A percentile compares a stretch with the other conserved stretches of the same genome.
Evolutionary conservation across 345 rosid species (phyloP).

Genomic region (Salix suchowensis): DNA sequence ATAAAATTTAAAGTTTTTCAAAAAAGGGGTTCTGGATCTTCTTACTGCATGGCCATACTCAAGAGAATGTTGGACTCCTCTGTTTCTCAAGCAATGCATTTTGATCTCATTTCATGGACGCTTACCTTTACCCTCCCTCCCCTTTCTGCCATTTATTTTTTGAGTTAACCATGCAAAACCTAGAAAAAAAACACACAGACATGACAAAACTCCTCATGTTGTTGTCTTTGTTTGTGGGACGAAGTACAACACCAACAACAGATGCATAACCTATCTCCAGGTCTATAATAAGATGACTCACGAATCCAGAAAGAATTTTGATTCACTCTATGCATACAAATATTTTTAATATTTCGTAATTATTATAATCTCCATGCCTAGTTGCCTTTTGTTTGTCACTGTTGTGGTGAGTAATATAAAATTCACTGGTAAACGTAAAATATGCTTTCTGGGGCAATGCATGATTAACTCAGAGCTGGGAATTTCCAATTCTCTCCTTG

Average conservation of each 20-base stretch:
- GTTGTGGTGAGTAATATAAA: not conserved
- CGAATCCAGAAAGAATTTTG: constrained; percentile 17
- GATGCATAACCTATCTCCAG: constrained; percentile 13
- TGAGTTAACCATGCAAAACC: not conserved
- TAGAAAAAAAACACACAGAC: not conserved
- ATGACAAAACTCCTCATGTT: not conserved
- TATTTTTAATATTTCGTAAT: constrained; percentile 1
- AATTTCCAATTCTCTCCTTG: constrained; percentile 33
- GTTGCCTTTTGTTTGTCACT: not conserved
- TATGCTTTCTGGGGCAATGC: constrained; percentile 5
- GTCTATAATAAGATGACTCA: constrained; percentile 7
- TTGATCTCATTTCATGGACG: not conserved
- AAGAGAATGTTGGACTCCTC: constrained; percentile 42
- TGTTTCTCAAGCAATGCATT: constrained; percentile 12
- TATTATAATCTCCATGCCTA: not conserved
- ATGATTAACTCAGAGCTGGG: constrained; percentile 17
- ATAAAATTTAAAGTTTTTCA: not conserved
- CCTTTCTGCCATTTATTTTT: not conserved
- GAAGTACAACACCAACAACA: not conserved
- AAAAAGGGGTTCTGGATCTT: constrained; percentile 15
- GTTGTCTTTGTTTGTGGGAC: not conserved
- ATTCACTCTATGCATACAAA: constrained; percentile 5
- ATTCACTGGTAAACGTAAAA: not conserved
- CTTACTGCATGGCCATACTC: constrained; percentile 38
- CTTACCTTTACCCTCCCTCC: not conserved